These are phyloP conservation scores for Cyberlindnera galapagoensis DNA, from an alignment of 805 yeast species.

Conservation along the genomic window DNA sequence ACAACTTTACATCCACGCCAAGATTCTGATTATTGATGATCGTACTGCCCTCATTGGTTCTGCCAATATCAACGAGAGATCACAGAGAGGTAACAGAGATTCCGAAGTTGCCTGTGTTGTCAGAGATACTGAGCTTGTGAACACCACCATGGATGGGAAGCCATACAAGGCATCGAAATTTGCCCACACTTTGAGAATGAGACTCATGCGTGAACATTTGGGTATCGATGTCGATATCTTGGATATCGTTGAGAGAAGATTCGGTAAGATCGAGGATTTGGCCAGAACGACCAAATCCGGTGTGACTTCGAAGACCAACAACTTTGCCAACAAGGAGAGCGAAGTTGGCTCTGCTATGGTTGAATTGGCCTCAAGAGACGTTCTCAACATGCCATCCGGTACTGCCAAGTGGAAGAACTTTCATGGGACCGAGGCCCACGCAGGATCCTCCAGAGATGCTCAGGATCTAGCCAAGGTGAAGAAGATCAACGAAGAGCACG, in stretches of 20 bases:
- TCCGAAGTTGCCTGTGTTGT: slow-evolving; percentile 90
- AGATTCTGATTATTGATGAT: slow-evolving; percentile 87
- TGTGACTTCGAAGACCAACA: slow-evolving; percentile 36
- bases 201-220: slow-evolving; percentile 94
- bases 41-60: slow-evolving; percentile 92
- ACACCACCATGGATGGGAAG: slow-evolving; percentile 69
- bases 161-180: slow-evolving; percentile 79
- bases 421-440: slow-evolving; percentile 1
- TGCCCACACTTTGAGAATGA: slow-evolving; percentile 81
- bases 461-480: no score
- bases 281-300: slow-evolving; percentile 25
- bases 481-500: slow-evolving; percentile 19
- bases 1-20: slow-evolving; percentile 91
- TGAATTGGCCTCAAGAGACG: slow-evolving; percentile 67
- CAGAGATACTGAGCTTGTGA: slow-evolving; percentile 70
- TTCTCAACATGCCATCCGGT: slow-evolving; percentile 45
- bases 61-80: slow-evolving; percentile 94
- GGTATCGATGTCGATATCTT: slow-evolving; percentile 88
- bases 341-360: slow-evolving; percentile 56
- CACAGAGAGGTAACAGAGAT: slow-evolving; percentile 91
- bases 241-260: slow-evolving; percentile 74
- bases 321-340: slow-evolving; percentile 29
- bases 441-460: slow-evolving; percentile 14
- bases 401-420: slow-evolving; percentile 37
- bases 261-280: slow-evolving; percentile 34